These are phyloP conservation scores for Penicillium mononematosum DNA, from an alignment of 495 filamentous ascomycete species.

Conservation along the genomic window DNA sequence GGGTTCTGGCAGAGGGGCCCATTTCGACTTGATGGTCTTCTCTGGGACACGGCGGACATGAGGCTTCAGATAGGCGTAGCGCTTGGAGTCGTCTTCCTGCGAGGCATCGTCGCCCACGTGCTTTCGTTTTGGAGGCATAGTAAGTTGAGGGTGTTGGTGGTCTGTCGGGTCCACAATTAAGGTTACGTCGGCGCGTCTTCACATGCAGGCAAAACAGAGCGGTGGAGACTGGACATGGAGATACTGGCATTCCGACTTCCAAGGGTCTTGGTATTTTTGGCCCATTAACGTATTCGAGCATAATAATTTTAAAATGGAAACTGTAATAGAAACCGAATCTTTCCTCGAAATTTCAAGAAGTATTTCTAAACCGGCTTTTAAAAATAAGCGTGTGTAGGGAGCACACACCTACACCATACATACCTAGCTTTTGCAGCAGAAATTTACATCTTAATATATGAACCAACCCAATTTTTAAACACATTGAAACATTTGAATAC, in stretches of 20 bases:
- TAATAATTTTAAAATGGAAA: neutral
- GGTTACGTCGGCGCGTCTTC: constrained; percentile 8
- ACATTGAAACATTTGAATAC: neutral
- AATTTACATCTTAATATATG: neutral
- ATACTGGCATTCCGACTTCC: neutral
- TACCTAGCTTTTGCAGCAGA: neutral
- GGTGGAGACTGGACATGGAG: constrained; percentile 5
- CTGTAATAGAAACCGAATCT: neutral
- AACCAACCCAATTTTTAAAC: neutral
- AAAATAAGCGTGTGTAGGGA: neutral
- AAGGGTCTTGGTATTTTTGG: neutral
- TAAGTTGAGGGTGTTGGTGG: neutral
- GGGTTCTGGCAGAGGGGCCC: constrained; percentile 53
- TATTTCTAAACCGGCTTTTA: neutral
- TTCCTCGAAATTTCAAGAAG: neutral
- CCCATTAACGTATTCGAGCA: neutral
- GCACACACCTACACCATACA: neutral
- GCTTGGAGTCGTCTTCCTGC: constrained; percentile 28
- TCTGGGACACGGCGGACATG: constrained; percentile 54
- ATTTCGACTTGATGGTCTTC: constrained; percentile 56
- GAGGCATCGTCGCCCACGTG: constrained; percentile 25
- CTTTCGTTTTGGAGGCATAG: constrained; percentile 43
- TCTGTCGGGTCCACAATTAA: neutral
- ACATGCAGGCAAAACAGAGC: constrained; percentile 13
- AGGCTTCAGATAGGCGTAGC: constrained; percentile 48